These are phyloP conservation scores for Schizophyllum commune DNA, from an alignment of 1,284 basidiomycete genomes.

Conservation along the genomic window DNA sequence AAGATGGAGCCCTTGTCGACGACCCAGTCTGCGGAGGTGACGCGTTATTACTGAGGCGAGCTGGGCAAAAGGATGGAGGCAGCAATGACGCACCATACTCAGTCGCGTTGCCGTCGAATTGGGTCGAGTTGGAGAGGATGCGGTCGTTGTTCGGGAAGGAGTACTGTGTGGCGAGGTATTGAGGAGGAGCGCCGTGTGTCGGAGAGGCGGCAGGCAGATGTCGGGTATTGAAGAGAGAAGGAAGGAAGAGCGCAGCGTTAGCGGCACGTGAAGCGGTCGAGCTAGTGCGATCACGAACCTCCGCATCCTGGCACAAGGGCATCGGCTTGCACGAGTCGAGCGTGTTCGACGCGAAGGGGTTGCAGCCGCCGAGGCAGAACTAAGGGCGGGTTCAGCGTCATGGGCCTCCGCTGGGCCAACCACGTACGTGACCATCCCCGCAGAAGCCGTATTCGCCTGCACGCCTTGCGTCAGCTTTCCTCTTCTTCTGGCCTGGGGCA, in stretches of 20 bases:
- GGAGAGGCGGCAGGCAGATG: no score
- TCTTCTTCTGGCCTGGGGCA: not conserved
- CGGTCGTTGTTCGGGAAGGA: conserved; percentile 60
- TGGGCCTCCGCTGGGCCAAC: no score
- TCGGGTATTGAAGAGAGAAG: no score
- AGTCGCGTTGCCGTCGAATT: conserved; percentile 69
- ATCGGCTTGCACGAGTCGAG: conserved; percentile 62
- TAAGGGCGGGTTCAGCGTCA: conserved; percentile 20
- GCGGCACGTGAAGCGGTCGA: not conserved
- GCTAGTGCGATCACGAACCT: conserved; percentile 29
- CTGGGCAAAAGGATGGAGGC: no score
- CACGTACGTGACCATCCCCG: conserved; percentile 37
- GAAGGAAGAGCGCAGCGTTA: no score
- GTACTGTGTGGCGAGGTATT: conserved; percentile 30
- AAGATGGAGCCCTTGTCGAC: conserved; percentile 61
- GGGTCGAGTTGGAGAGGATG: conserved; percentile 55
- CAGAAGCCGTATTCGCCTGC: conserved; percentile 59
- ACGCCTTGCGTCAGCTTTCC: conserved; percentile 31
- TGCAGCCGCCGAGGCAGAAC: conserved; percentile 80
- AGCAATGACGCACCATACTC: conserved; percentile 34
- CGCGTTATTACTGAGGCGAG: no score
- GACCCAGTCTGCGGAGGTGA: conserved; percentile 47
- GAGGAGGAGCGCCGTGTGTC: not conserved
- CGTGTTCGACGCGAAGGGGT: conserved; percentile 61
- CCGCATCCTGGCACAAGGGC: conserved; percentile 62